Base-by-base conservation (phyloP, 2,329 filamentous ascomycete species). In the Ramularia collo-cygni region DNA sequence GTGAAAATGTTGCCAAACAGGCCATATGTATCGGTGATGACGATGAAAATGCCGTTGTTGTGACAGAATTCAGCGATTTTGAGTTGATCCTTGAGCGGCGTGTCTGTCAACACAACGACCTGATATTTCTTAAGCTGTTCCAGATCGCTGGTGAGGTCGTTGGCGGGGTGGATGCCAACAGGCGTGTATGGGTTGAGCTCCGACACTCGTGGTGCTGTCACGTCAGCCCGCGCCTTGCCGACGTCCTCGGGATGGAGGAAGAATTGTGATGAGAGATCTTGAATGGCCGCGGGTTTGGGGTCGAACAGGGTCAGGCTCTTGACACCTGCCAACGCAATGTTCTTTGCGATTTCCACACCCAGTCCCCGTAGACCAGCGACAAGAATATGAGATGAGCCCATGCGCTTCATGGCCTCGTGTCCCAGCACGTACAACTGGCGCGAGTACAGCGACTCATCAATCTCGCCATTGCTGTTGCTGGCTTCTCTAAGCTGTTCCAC, bases 281-380 rank as follows among this genome's bases (percentile, higher is more conserved):
- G 76, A 54, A 95, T 83, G 53, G 81, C 75, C 38, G 85, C 83
- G 29, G 86, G 86, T 34, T 81, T 79, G 33, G 92, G 90, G 62
- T 98, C 92, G 71, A 88, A 86, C 40, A 98, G 76, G 2, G 90
- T 92, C 53, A 98, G 71, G 60, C 89, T 95, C 75, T 98, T 98
- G 68, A 98, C 92, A 63, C 92, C 92, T 55, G 92, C 92, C 55
- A 98, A 81, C 44, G 92, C 92, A 59, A 98, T 87, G 60, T 98
- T 98, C 76, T 98, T 98, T 59, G 92, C 90, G 56, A 98, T 92
- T 68, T 98, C 92, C 40, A 95, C 90, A 70, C 92, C 92, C 28
- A 98, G 77, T 37, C 92, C 92, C 64, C 92, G 90, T 53, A 96
- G 72, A 50, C 92, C 92, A 47, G 90, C 84, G 41, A 98, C 75